Evolutionary conservation across 495 filamentous ascomycete species (phyloP), one percentile per base, ranked within the genome.

Genomic region (Astrothelium macrocarpum): DNA sequence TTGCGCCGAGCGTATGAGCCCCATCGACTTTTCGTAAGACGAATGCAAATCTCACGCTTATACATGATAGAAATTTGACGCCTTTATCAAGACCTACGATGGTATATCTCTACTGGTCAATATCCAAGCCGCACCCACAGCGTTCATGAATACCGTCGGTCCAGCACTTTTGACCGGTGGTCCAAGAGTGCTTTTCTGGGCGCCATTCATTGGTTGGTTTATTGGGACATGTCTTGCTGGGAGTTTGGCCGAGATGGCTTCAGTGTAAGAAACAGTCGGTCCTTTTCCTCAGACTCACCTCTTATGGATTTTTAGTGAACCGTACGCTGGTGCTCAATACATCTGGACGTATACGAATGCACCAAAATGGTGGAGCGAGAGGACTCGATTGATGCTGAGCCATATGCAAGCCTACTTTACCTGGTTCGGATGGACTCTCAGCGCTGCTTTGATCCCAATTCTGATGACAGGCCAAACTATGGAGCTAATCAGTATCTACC

Each of bases 391-490:
- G 16, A 56, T 56, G 49, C 49, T 56, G 10, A 56, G 49, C 49
- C 49, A 56, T 56, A 29, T 56, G 7, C 49, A 56, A 56, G 49
- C 49, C 49, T 56, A 56, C 49, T 3, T 56, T 26, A 56, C 49
- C 29, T 56, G 49, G 49, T n/a, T 56, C 7, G 49, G 23, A 56
- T 56, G 49, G 49, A 11, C 29, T 9, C 49, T 56, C 25, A 20
- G 12, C 49, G 25, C 49, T 5, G 49, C 49, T 11, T 7, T 56
- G 3, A 5, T 56, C 7, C 49, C 49, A n/a, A 29, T 25, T 16
- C 23, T 56, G 23, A 56, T 56, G 49, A n/a, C 49, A 5, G 25
- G 23, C 20, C 25, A 26, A 26, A 29, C 29, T 3, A 56, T 56
- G 49, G 49, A 56, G 25, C 49, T 56, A 9, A 25, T 56, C 49